Conservation (phyloP, 768 basidiomycete species). For the Serendipita indica region DNA sequence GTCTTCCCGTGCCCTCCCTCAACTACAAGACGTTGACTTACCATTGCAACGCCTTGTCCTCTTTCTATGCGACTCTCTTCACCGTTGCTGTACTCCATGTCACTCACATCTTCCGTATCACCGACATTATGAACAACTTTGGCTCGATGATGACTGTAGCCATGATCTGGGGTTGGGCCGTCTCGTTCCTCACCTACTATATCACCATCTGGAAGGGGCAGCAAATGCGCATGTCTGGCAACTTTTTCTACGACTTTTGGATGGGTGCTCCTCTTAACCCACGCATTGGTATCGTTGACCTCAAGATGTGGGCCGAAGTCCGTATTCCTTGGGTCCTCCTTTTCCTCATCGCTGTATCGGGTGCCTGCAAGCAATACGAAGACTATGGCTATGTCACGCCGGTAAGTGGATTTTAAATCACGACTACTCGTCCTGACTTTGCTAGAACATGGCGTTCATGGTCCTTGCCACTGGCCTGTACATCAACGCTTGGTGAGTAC, state of each 20-base stretch:
- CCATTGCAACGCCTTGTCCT: slow-evolving; percentile 88
- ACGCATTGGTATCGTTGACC: slow-evolving; percentile 74
- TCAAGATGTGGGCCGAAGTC: slow-evolving; percentile 99
- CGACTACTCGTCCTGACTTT: neutral
- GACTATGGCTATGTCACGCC: slow-evolving; percentile 81
- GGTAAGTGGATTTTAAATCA: slow-evolving; percentile 30
- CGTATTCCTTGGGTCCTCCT: slow-evolving; percentile 94
- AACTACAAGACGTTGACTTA: slow-evolving; percentile 87
- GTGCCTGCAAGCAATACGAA: slow-evolving; percentile 92
- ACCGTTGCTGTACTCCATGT: slow-evolving; percentile 64
- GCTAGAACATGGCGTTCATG: slow-evolving; percentile 95
- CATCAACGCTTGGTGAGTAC: slow-evolving; percentile 73
- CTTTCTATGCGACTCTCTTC: slow-evolving; percentile 67
- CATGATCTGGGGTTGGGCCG: slow-evolving; percentile 78
- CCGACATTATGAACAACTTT: slow-evolving; percentile 90
- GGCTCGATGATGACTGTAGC: slow-evolving; percentile 91
- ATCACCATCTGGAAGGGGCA: slow-evolving; percentile 61
- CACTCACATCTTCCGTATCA: slow-evolving; percentile 73
- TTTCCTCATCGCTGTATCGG: slow-evolving; percentile 84
- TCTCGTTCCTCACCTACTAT: slow-evolving; percentile 71
- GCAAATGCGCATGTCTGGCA: slow-evolving; percentile 88
- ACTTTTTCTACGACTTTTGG: slow-evolving; percentile 86
- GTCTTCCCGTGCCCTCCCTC: slow-evolving; percentile 90
- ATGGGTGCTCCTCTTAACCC: slow-evolving; percentile 96
- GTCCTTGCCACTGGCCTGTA: slow-evolving; percentile 92